Evolutionary conservation across 2,329 filamentous ascomycete genomes (phyloP).

Genomic region (Pseudocercospora eumusae): DNA sequence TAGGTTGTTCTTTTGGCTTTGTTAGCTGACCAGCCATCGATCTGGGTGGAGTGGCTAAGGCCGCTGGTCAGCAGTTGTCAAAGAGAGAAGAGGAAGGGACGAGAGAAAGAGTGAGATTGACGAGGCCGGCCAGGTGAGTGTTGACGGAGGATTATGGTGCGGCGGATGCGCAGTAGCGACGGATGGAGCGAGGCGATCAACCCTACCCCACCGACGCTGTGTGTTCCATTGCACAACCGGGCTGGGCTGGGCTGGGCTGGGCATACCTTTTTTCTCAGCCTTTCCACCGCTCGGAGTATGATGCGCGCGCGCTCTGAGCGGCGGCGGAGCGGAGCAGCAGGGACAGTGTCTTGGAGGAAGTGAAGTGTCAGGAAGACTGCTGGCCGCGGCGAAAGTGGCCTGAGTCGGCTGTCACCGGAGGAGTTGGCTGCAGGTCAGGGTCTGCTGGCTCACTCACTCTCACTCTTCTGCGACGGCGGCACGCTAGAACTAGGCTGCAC

Average conservation of each 20-base stretch:
- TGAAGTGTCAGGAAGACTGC: too few species aligned
- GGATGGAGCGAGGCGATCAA: conserved; percentile 4
- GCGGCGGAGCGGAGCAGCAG: background rate
- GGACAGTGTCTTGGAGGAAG: background rate
- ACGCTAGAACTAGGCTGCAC: background rate
- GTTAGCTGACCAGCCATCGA: conserved; percentile 26
- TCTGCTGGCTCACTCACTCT: conserved; percentile 1
- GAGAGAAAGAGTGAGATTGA: conserved; percentile 8
- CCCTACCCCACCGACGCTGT: conserved; percentile 6
- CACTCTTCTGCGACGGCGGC: background rate
- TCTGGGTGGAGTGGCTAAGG: conserved; percentile 7
- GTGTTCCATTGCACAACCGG: background rate
- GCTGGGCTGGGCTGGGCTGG: background rate
- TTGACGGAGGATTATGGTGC: conserved; percentile 5
- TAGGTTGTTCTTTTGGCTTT: conserved; percentile 33
- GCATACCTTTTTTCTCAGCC: conserved; percentile 11
- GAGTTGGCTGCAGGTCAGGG: background rate
- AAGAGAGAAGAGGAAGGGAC: conserved; percentile 9
- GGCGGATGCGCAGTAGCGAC: conserved; percentile 5
- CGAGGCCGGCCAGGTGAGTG: conserved; percentile 2
- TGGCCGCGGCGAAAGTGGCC: conserved; percentile 6
- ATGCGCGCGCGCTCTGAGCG: background rate
- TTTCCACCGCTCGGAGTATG: background rate
- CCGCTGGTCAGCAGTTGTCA: conserved; percentile 12
- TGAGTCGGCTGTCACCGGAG: conserved; percentile 6